Evolutionary conservation across 208 protist species (phyloP).

Genomic region (Sergeia podlipaevii): DNA sequence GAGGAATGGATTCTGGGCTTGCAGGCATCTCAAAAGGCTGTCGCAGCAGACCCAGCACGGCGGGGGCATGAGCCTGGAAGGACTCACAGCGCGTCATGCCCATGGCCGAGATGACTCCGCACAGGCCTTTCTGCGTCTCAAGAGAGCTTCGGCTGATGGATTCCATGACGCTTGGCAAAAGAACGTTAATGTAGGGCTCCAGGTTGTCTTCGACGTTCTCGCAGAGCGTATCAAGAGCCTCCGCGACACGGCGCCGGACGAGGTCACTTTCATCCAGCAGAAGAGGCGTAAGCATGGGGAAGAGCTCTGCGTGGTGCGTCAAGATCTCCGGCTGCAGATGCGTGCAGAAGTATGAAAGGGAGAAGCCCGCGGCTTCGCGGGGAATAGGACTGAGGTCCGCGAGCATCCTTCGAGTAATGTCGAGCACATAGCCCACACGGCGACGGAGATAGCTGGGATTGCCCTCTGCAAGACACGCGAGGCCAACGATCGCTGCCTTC

Average conservation of each 20-base stretch:
- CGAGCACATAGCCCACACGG: conserved; percentile 65
- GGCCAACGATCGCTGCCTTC: conserved; percentile 75
- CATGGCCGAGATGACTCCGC: conserved; percentile 72
- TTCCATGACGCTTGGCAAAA: conserved; percentile 60
- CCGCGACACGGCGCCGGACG: conserved; percentile 61
- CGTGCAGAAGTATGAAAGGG: conserved; percentile 64
- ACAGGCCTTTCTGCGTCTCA: conserved; percentile 64
- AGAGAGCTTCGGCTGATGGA: conserved; percentile 48
- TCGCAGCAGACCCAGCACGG: conserved; percentile 67
- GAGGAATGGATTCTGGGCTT: conserved; percentile 48
- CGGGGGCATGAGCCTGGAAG: conserved; percentile 41
- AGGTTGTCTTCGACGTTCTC: conserved; percentile 81
- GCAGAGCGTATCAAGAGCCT: conserved; percentile 74
- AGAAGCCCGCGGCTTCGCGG: conserved; percentile 72
- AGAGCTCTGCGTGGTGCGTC: conserved; percentile 54
- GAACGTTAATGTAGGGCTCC: conserved; percentile 58
- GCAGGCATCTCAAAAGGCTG: conserved; percentile 41
- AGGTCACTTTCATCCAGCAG: conserved; percentile 57
- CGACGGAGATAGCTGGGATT: conserved; percentile 66
- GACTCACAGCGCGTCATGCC: conserved; percentile 54
- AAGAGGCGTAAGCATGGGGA: conserved; percentile 67
- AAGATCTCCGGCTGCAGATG: conserved; percentile 87
- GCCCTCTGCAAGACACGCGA: conserved; percentile 65
- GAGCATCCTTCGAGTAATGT: conserved; percentile 43
- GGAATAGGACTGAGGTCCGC: conserved; percentile 42